Evolutionary conservation across 345 rosid genomes (phyloP), one percentile per base, ranked within the genome.

Genomic region (Passiflora organensis): DNA sequence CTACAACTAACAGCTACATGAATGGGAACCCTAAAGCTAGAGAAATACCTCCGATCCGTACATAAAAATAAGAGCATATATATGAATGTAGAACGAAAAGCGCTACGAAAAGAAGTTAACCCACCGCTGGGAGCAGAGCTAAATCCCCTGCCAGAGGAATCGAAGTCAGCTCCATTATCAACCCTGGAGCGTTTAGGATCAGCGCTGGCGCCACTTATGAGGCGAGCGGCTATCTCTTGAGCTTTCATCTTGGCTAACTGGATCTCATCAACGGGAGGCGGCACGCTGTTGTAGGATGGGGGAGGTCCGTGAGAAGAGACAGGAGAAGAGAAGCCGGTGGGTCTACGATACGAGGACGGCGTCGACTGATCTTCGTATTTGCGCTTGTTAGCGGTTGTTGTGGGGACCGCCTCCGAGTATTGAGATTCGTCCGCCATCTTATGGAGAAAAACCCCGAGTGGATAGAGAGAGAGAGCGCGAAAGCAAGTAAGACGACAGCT

Each of bases 361-460:
- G 84, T 90, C 17, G 13, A 94, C 43, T 76, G 88, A 67, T 89
- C 99, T 3, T 89, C 99, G 76, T 82, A 89, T 62, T 94, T 94
- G 51, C 99, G 93, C 74, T 94, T 94, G 75, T 67, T 75, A 34
- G 62, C 6, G 12, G 77, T 14, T 5, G 80, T 70, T 20, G 58
- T 32, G 28, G 68, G 84, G n/a, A 63, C 22, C 11, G 44, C 49
- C 4, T 95, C 76, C 10, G 95, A 75, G 83, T 89, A 89, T 9
- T 82, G 95, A n/a, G 91, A 70, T 73, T 93, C 99, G 75, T 89
- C 99, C 14, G 95, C 97, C 99, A 94, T 93, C 21, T 28, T 15
- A 10, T 13, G 17, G 20, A 38, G 10, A 23, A 34, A 79, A 51
- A 60, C 50, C 64, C 65, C 57, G 19, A 44, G 10, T 28, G 14